Evolutionary conservation across 176 grass and related monocot species (phyloP).

Genomic region (Phoenix dactylifera): DNA sequence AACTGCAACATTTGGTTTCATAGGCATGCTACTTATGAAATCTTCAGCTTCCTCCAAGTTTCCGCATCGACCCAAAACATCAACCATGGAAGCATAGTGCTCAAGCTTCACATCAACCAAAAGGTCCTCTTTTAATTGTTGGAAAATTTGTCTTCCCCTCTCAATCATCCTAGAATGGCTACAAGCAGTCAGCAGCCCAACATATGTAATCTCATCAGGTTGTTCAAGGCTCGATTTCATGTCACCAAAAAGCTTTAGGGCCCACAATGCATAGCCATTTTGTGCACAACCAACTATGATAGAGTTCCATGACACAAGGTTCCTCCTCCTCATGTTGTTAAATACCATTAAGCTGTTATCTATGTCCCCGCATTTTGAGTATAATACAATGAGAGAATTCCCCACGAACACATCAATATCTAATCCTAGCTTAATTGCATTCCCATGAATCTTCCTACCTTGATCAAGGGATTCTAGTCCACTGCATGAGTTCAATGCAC

Average conservation of each 20-base stretch:
- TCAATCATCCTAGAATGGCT: constrained; percentile 47
- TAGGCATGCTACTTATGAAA: constrained; percentile 38
- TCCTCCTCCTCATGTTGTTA: constrained; percentile 30
- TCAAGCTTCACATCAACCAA: constrained; percentile 38
- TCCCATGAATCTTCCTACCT: constrained; percentile 49
- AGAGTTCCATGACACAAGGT: constrained; percentile 62
- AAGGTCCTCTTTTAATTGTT: constrained; percentile 26
- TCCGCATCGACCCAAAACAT: constrained; percentile 44
- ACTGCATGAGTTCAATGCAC: constrained; percentile 39
- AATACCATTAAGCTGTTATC: constrained; percentile 36
- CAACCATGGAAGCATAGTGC: constrained; percentile 65
- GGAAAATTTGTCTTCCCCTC: constrained; percentile 34
- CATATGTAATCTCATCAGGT: constrained; percentile 47
- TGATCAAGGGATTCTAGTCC: constrained; percentile 42
- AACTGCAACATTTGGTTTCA: constrained; percentile 42
- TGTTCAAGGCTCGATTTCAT: constrained; percentile 27
- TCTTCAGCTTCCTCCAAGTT: constrained; percentile 51
- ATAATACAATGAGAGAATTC: constrained; percentile 59
- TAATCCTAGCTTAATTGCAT: constrained; percentile 28
- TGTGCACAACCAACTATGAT: constrained; percentile 54
- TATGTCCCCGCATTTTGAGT: constrained; percentile 66
- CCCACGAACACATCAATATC: constrained; percentile 42
- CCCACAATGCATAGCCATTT: constrained; percentile 36
- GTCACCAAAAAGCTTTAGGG: constrained; percentile 38
- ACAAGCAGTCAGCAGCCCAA: constrained; percentile 55